phyloP scores from a whole-genome alignment of 1,139 yeast species.

The Arxiozyma telluris region DNA sequence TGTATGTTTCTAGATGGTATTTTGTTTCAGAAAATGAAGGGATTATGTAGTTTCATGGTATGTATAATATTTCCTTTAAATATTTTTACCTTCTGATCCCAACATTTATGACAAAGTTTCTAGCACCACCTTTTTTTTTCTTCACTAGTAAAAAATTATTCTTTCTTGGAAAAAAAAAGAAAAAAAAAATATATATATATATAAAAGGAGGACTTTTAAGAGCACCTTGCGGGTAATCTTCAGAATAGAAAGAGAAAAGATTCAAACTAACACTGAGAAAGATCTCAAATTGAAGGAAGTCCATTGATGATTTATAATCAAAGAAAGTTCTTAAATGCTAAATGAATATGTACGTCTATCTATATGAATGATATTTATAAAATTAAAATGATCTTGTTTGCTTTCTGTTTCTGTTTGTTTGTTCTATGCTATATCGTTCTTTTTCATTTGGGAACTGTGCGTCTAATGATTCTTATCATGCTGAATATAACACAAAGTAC shows the following conservation, averaged over 20 bases:
- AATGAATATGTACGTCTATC: background rate
- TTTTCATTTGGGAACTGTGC: background rate
- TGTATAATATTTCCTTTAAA: background rate
- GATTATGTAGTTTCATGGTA: background rate
- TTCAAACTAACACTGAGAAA: background rate
- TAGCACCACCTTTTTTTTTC: background rate
- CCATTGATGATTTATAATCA: background rate
- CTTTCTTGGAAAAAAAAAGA: too few species aligned
- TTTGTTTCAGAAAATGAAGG: background rate
- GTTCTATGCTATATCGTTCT: background rate
- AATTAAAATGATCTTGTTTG: too few species aligned
- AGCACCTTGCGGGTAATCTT: background rate
- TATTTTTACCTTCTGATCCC: background rate
- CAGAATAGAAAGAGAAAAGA: background rate
- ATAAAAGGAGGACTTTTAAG: too few species aligned
- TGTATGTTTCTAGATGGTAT: background rate
- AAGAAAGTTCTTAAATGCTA: background rate
- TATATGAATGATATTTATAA: background rate
- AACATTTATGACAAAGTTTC: background rate
- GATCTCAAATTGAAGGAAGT: too few species aligned
- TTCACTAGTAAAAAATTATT: too few species aligned
- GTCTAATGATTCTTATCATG: background rate
- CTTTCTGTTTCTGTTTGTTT: too few species aligned
- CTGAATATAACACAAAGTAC: slow-evolving; percentile 32
- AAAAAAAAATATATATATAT: too few species aligned